These are phyloP conservation scores for Lactifluus piperatus DNA, from an alignment of 768 basidiomycete genomes.

Conservation along the genomic window DNA sequence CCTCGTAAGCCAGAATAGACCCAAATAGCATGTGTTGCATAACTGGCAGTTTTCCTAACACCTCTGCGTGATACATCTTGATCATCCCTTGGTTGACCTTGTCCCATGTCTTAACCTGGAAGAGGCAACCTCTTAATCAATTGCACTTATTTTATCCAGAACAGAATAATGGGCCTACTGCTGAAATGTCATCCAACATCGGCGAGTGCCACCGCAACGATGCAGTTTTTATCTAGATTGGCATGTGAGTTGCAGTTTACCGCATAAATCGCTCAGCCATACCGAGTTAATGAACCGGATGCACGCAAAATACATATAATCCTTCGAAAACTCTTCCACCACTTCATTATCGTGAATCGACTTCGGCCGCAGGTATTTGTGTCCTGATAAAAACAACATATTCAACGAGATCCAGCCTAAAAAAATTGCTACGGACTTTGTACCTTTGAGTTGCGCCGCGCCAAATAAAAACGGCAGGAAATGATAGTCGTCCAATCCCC, in stretches of 20 bases:
- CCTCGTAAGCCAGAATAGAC: constrained; percentile 61
- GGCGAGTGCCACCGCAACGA: constrained; percentile 97
- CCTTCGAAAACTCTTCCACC: constrained; percentile 81
- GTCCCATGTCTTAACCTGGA: constrained; percentile 82
- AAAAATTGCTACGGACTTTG: not conserved
- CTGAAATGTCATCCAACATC: constrained; percentile 97
- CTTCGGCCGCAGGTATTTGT: constrained; percentile 86
- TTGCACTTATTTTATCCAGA: no score
- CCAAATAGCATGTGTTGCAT: constrained; percentile 96
- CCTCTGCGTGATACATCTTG: constrained; percentile 97
- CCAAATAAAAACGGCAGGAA: constrained; percentile 90
- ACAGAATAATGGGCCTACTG: constrained; percentile 34
- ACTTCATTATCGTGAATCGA: constrained; percentile 88
- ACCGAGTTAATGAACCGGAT: constrained; percentile 95
- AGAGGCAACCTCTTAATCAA: not conserved
- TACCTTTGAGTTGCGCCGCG: constrained; percentile 65
- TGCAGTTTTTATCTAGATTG: constrained; percentile 79
- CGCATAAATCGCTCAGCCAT: constrained; percentile 20
- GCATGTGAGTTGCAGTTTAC: not conserved
- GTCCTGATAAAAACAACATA: constrained; percentile 25
- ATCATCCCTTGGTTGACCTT: constrained; percentile 95
- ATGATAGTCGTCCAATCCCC: constrained; percentile 96
- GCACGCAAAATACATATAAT: constrained; percentile 97
- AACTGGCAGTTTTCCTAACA: constrained; percentile 90
- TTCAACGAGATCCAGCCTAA: not conserved